Evolutionary conservation across 164 flowering plant genomes (phyloP).

Genomic region (Dillenia turbinata): DNA sequence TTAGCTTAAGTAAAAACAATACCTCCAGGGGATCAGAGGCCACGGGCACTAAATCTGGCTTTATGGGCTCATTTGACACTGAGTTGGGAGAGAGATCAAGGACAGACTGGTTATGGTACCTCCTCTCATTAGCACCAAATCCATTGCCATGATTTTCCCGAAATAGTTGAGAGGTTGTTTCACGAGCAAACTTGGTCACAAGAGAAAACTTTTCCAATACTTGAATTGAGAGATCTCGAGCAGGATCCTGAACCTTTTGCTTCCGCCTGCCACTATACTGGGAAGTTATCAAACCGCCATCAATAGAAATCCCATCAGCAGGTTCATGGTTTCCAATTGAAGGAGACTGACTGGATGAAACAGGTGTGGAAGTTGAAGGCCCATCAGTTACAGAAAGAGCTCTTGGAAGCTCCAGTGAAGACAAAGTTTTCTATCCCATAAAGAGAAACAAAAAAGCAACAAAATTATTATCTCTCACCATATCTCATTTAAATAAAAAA

Average conservation of each 20-base stretch:
- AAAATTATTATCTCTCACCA: background rate
- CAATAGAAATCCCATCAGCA: slow-evolving; percentile 20
- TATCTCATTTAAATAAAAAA: background rate
- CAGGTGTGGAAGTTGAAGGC: slow-evolving; percentile 30
- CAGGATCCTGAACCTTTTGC: slow-evolving; percentile 77
- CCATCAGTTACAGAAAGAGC: slow-evolving; percentile 68
- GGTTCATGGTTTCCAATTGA: slow-evolving; percentile 34
- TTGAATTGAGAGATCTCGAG: slow-evolving; percentile 88
- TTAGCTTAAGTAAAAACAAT: background rate
- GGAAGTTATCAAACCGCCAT: slow-evolving; percentile 25
- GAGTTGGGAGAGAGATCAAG: slow-evolving; percentile 22
- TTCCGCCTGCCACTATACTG: slow-evolving; percentile 45
- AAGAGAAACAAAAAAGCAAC: slow-evolving; percentile 1
- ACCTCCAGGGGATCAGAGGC: slow-evolving; percentile 79
- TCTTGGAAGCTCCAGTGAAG: slow-evolving; percentile 93
- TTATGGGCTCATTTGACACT: slow-evolving; percentile 22
- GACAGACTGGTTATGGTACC: slow-evolving; percentile 29
- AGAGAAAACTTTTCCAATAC: slow-evolving; percentile 96
- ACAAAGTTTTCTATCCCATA: slow-evolving; percentile 67
- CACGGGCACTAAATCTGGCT: slow-evolving; percentile 36
- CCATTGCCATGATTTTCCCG: slow-evolving; percentile 62
- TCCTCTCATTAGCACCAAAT: slow-evolving; percentile 43
- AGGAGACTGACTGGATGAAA: slow-evolving; percentile 28
- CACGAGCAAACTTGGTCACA: slow-evolving; percentile 96
- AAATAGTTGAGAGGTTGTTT: slow-evolving; percentile 91